Evolutionary conservation across 176 grass and related monocot species (phyloP).

Genomic region (Musa beccarii): DNA sequence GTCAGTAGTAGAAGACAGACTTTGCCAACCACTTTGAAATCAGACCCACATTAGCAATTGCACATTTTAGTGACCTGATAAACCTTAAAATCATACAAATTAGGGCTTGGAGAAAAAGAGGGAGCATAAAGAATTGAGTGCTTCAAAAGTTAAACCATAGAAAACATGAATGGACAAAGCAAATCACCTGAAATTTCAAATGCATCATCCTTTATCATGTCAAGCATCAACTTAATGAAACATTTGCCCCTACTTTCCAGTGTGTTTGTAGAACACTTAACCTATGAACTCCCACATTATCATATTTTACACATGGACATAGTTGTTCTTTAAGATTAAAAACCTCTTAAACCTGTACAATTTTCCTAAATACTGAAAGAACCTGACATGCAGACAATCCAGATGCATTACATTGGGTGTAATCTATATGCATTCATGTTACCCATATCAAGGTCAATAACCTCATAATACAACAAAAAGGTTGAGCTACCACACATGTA

Average conservation of each 20-base stretch:
- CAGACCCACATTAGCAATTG: too few species aligned
- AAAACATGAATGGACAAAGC: neutral
- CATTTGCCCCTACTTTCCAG: neutral
- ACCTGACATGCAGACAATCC: neutral
- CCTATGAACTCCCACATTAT: neutral
- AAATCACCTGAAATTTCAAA: neutral
- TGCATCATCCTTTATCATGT: neutral
- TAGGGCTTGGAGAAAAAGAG: neutral
- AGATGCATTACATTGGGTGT: neutral
- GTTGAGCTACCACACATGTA: neutral
- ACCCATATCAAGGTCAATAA: conserved; percentile 7
- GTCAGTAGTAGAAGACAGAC: too few species aligned
- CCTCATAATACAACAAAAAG: conserved; percentile 23
- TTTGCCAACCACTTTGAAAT: too few species aligned
- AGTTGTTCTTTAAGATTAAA: neutral
- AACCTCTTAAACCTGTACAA: conserved; percentile 3
- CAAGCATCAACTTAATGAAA: neutral
- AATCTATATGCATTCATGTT: conserved; percentile 4
- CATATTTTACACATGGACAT: neutral
- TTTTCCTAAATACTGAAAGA: conserved; percentile 1
- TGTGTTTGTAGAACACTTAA: too few species aligned
- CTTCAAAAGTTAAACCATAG: neutral
- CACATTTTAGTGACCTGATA: too few species aligned
- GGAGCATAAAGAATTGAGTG: neutral
- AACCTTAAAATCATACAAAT: too few species aligned